Evolutionary conservation across 805 yeast genomes (phyloP).

Genomic region (Alloascoidea africana): DNA sequence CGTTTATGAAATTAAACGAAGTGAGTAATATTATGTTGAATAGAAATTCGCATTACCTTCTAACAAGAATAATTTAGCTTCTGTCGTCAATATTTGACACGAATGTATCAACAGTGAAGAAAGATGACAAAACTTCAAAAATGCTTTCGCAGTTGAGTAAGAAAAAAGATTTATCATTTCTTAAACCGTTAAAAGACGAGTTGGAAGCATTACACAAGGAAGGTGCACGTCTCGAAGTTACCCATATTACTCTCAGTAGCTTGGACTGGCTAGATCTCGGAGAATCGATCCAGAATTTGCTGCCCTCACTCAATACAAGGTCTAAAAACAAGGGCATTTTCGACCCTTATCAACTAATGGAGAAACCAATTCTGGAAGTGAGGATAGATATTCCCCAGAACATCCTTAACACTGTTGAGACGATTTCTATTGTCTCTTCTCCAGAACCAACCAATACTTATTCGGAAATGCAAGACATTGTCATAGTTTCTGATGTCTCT

Average conservation of each 20-base stretch:
- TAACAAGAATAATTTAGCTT: too few species aligned
- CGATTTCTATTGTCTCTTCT: neutral
- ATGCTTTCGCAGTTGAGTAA: neutral
- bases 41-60: too few species aligned
- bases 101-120: neutral
- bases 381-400: conserved; percentile 3
- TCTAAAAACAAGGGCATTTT: conserved; percentile 1
- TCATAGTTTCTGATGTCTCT: too few species aligned
- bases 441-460: conserved; percentile 2
- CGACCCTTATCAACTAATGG: conserved; percentile 4
- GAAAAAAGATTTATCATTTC: conserved; percentile 15
- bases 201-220: conserved; percentile 15
- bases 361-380: conserved; percentile 6
- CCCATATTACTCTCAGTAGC: conserved; percentile 7
- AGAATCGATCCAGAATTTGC: conserved; percentile 11
- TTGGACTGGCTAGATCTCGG: conserved; percentile 9
- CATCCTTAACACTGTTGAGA: too few species aligned
- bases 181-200: conserved; percentile 19
- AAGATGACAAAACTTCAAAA: neutral
- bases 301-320: conserved; percentile 14
- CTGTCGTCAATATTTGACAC: too few species aligned
- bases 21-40: neutral
- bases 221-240: conserved; percentile 9
- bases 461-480: too few species aligned
- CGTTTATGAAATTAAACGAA: neutral